phyloP scores from a whole-genome alignment of 208 protist genomes.

The Crithidia fasciculata region DNA sequence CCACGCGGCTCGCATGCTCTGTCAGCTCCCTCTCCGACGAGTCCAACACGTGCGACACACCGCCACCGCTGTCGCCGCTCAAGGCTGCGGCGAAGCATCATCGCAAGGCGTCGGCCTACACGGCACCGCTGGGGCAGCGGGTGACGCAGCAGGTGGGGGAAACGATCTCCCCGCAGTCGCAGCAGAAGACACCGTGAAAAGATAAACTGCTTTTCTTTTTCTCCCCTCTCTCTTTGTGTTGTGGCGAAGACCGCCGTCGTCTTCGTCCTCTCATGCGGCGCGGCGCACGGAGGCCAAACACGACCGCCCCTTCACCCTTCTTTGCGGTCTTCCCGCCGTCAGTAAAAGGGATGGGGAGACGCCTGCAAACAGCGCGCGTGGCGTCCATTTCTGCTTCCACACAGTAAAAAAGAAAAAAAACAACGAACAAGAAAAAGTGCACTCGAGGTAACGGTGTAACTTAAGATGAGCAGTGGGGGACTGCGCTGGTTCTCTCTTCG shows the following conservation, averaged over 20 bases:
- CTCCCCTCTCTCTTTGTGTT: slow-evolving; percentile 6
- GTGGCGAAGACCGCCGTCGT: too few species aligned
- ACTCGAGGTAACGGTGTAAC: too few species aligned
- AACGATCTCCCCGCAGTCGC: neutral
- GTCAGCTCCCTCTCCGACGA: neutral
- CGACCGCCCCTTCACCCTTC: too few species aligned
- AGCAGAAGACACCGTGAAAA: neutral
- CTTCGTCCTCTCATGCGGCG: too few species aligned
- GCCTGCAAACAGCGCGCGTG: too few species aligned
- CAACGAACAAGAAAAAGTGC: neutral
- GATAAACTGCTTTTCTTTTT: neutral
- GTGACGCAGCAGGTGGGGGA: slow-evolving; percentile 1
- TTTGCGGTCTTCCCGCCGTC: too few species aligned
- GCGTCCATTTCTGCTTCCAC: neutral
- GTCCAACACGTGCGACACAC: neutral
- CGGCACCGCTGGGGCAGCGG: slow-evolving; percentile 6
- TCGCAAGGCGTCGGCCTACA: neutral
- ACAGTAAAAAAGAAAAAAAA: neutral
- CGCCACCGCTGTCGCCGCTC: neutral
- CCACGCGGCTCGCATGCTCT: slow-evolving; percentile 9
- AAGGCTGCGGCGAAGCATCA: neutral
- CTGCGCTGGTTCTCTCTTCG: too few species aligned
- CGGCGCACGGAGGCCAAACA: too few species aligned
- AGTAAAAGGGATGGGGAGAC: too few species aligned
- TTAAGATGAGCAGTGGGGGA: too few species aligned